Evolutionary conservation across 2,329 filamentous ascomycete species (phyloP).

Genomic region (Diaporthe batatas): DNA sequence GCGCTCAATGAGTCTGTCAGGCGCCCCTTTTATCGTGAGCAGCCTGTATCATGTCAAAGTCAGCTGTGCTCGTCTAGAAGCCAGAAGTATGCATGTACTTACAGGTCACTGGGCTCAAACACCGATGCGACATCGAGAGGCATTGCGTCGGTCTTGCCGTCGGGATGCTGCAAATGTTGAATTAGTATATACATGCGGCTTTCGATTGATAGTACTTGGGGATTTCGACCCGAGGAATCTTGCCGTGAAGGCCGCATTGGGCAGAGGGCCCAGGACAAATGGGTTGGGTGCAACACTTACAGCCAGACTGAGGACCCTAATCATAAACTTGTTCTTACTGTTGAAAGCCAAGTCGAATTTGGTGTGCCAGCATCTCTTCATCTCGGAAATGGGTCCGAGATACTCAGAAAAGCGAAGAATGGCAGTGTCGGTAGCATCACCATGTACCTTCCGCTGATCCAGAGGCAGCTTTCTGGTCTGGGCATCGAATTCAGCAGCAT

Average conservation of each 20-base stretch:
- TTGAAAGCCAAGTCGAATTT: slow-evolving; percentile 81
- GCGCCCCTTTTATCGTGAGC: slow-evolving; percentile 83
- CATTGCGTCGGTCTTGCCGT: slow-evolving; percentile 55
- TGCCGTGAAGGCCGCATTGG: neutral
- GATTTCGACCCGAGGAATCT: neutral
- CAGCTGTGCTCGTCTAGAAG: neutral
- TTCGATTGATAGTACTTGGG: neutral
- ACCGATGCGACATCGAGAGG: slow-evolving; percentile 51
- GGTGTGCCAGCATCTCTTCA: slow-evolving; percentile 74
- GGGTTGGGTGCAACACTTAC: neutral
- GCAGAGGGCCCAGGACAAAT: too few relatives aligned
- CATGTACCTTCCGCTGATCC: slow-evolving; percentile 74
- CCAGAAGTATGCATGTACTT: slow-evolving; percentile 41
- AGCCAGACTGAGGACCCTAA: slow-evolving; percentile 68
- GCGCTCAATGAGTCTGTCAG: slow-evolving; percentile 77
- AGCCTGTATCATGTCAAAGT: slow-evolving; percentile 53
- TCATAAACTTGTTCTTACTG: slow-evolving; percentile 88
- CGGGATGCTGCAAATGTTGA: slow-evolving; percentile 45
- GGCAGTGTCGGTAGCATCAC: slow-evolving; percentile 83
- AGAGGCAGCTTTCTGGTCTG: slow-evolving; percentile 71
- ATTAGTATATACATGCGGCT: neutral
- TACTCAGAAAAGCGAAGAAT: slow-evolving; percentile 79
- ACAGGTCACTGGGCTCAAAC: slow-evolving; percentile 56
- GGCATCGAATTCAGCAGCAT: slow-evolving; percentile 81
- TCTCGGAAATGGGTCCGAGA: slow-evolving; percentile 70